phyloP scores from a whole-genome alignment of 352 stramenopile species.

The Globisporangium lucens region DNA sequence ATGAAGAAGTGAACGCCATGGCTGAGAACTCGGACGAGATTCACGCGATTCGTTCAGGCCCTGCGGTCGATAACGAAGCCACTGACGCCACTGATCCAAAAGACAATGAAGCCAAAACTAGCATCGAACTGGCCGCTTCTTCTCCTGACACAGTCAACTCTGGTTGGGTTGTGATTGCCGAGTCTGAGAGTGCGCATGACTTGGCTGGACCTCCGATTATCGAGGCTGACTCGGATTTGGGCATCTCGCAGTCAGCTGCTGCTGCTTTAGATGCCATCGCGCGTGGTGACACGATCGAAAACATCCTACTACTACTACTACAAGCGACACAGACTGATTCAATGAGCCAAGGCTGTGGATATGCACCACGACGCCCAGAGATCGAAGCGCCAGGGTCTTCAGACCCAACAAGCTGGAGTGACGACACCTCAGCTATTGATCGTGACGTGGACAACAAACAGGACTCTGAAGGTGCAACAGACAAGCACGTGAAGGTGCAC shows the following conservation, averaged over 20 bases:
- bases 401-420: not conserved
- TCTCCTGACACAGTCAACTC: too few species aligned
- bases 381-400: not conserved
- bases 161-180: too few species aligned
- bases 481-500: not conserved
- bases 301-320: not conserved
- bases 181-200: too few species aligned
- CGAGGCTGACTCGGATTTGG: too few species aligned
- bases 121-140: too few species aligned
- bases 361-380: not conserved
- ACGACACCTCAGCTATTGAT: not conserved
- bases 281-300: not conserved
- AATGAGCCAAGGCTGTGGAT: not conserved
- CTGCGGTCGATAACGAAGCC: not conserved
- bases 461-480: too few species aligned
- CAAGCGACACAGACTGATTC: not conserved
- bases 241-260: too few species aligned
- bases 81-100: too few species aligned
- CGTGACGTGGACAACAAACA: not conserved
- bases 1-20: not conserved
- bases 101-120: too few species aligned
- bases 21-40: not conserved
- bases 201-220: too few species aligned
- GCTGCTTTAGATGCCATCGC: not conserved
- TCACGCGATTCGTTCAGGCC: not conserved